Evolutionary conservation across 768 basidiomycete genomes (phyloP), one percentile per base, ranked within the genome.

Genomic region (Russula abietina): DNA sequence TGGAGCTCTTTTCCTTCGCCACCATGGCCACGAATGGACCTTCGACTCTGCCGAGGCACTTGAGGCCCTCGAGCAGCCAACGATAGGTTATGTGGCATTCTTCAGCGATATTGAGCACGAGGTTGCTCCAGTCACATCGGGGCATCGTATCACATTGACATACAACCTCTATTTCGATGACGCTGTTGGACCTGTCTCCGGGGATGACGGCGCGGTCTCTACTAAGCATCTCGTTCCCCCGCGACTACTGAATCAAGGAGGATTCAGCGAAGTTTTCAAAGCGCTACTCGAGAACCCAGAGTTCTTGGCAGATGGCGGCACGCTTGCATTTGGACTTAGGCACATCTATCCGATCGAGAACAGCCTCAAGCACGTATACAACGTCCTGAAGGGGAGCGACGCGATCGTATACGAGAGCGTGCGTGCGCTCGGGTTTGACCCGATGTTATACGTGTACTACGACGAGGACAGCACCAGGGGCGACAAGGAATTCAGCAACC

Each of bases 241-340:
- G 39, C 39, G 8, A n/a, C 14, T 1, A 2, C 8, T 24, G 22
- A 53, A 50, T 24, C 68, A 67, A 28, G n/a, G 36, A 10, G 39
- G 12, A 11, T 68, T 71, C 49, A 48, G 51, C 36, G 33, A 55
- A 52, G 11, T 22, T 0, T 46, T 22, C 45, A 22, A 22, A 10
- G 14, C 19, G 45, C 22, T 46, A 46, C n/a, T 46, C 5, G 45
- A 22, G n/a, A 10, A 46, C 45, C 45, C 45, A 22, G 45, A 46
- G 45, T 46, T 46, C 19, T 9, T 22, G 10, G n/a, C 45, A 46
- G 19, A 46, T 11, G 45, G 45, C 45, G 45, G 45, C 22, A 22
- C 10, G n/a, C 45, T 46, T 46, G 45, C 9, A 46, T 46, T 46
- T 12, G 19, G 45, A 11, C 45, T 46, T n/a, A 46, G 16, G 8